Evolutionary conservation across 1,284 basidiomycete species (phyloP).

Genomic region (Bjerkandera adusta): DNA sequence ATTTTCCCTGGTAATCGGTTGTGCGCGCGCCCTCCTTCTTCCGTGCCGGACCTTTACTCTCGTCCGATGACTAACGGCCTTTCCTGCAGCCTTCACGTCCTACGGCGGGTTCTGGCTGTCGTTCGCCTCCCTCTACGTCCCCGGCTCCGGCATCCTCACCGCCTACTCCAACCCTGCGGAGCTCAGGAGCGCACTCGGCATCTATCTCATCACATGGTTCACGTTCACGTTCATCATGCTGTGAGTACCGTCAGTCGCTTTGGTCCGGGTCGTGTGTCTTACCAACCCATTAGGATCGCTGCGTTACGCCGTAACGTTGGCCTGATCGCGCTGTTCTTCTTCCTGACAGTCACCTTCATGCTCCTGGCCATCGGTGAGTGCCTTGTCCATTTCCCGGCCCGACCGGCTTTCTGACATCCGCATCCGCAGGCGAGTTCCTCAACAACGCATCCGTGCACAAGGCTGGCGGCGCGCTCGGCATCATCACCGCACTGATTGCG

Average conservation of each 20-base stretch:
- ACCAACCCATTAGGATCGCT: conserved; percentile 43
- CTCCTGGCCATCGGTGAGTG: conserved; percentile 49
- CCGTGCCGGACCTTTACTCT: neutral
- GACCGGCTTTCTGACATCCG: neutral
- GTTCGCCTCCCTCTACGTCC: conserved; percentile 65
- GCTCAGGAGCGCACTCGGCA: conserved; percentile 57
- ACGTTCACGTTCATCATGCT: conserved; percentile 64
- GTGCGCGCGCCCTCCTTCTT: conserved; percentile 1
- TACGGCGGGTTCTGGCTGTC: conserved; percentile 89
- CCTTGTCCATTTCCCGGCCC: conserved; percentile 1
- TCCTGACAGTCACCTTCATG: conserved; percentile 65
- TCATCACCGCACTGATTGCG: conserved; percentile 64
- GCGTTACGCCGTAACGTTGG: conserved; percentile 65
- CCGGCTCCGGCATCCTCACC: conserved; percentile 54
- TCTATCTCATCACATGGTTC: conserved; percentile 71
- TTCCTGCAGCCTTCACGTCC: conserved; percentile 67
- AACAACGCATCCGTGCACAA: conserved; percentile 32
- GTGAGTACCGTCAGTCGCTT: conserved; percentile 41
- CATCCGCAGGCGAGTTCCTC: conserved; percentile 20
- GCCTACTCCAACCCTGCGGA: conserved; percentile 48
- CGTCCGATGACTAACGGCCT: neutral
- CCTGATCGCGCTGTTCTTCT: conserved; percentile 70
- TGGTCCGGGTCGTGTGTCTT: neutral
- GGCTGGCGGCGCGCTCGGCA: conserved; percentile 76
- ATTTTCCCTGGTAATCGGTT: conserved; percentile 5